Evolutionary conservation across 2,329 filamentous ascomycete species (phyloP), one percentile per base, ranked within the genome.

Genomic region (Nectriaceae sp.): DNA sequence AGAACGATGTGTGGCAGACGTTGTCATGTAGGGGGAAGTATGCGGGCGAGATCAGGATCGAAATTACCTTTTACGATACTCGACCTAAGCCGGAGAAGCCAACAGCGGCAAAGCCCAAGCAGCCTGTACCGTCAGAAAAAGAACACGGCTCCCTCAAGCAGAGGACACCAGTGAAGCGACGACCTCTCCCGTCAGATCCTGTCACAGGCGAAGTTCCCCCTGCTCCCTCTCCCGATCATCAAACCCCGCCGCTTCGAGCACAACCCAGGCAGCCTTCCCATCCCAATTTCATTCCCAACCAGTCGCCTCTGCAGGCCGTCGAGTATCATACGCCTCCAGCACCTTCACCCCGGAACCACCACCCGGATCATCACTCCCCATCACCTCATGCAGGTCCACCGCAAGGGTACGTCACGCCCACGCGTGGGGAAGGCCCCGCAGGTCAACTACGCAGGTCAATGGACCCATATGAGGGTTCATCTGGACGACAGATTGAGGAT

Each of bases 51-150:
- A 85, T 99, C 55, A 83, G 93, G 57, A 87, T 99, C 55, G 94
- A 99, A 72, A 86, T 97, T 71, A 99, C 94, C 36, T 99, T 88
- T 73, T 99, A 97, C 75, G 94, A 99, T 68, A 85, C 81, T 47
- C 82, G 93, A 21, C 88, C 90, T 18, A 94, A 94, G 70, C 79
- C 80, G 11, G 90, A 95, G 50, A 91, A 88, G 70, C 73, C 78
- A 1, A 52, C 38, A 15, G 72, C 72, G 6, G 78, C 82, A 52
- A 85, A 82, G 64, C 72, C 79, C 49, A 82, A 72, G 60, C 65
- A 67, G 24, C 65, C 69, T 36, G 59, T 68, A 41, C 53, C 66
- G 19, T 55, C 71, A 5, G 70, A 71, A 40, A 62, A 65, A 49
- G 73, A 69, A 50, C 60, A 63, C 46, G 69, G 61, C 53, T 70